Evolutionary conservation across 163 green algal species (phyloP).

Genomic region (Chlamydomonas reinhardtii): DNA sequence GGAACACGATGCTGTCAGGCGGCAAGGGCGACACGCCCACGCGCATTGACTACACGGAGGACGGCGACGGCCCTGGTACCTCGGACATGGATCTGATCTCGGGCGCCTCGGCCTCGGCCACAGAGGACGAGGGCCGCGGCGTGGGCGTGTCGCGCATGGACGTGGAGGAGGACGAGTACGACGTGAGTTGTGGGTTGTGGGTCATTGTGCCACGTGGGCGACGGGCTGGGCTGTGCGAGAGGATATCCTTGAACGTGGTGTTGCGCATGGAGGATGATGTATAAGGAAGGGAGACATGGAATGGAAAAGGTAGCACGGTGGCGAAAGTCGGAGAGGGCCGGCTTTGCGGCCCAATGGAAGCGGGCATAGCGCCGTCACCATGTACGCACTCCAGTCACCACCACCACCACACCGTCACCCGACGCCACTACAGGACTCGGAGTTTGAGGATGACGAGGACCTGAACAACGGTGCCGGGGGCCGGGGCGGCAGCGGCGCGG

Average conservation of each 20-base stretch:
- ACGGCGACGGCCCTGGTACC: slow-evolving; percentile 27
- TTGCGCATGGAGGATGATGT: no score
- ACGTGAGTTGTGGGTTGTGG: slow-evolving; percentile 3
- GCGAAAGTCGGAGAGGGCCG: no score
- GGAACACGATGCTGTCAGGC: slow-evolving; percentile 40
- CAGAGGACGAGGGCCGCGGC: slow-evolving; percentile 59
- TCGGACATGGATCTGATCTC: slow-evolving; percentile 20
- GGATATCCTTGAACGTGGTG: no score
- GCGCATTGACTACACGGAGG: slow-evolving; percentile 53
- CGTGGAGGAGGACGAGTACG: slow-evolving; percentile 74
- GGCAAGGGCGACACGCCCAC: slow-evolving; percentile 18
- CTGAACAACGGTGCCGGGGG: slow-evolving; percentile 8
- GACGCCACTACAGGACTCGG: slow-evolving; percentile 17
- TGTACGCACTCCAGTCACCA: no score
- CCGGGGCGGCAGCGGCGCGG: background rate
- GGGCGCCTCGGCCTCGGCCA: slow-evolving; percentile 29
- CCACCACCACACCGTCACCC: no score
- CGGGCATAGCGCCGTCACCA: no score
- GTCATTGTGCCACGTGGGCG: background rate
- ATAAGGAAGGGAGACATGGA: no score
- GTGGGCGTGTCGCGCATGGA: slow-evolving; percentile 77
- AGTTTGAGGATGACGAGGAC: background rate
- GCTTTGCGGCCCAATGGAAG: no score
- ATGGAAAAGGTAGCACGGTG: no score
- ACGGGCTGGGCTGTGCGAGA: no score